Evolutionary conservation across 2,329 filamentous ascomycete genomes (phyloP).

Genomic region (Penicillium vulpinum): DNA sequence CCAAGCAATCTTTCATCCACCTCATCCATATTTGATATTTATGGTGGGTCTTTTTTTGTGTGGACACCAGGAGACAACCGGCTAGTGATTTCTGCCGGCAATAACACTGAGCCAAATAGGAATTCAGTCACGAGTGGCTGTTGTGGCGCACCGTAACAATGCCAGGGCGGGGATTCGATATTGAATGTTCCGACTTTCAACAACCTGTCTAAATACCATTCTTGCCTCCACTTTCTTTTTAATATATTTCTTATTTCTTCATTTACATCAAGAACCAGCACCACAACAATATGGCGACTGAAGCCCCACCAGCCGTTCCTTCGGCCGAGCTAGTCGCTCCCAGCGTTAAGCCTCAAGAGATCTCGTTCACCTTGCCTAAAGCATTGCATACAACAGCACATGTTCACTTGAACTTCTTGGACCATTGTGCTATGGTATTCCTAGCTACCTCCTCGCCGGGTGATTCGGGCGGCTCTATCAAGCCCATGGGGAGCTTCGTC

Average conservation of each 20-base stretch:
- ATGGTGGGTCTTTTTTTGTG: background rate
- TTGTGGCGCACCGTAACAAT: background rate
- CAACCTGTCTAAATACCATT: background rate
- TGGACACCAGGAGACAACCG: background rate
- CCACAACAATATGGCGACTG: slow-evolving; percentile 16
- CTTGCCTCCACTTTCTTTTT: background rate
- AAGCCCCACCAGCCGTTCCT: slow-evolving; percentile 12
- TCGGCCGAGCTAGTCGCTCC: slow-evolving; percentile 24
- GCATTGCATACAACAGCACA: slow-evolving; percentile 59
- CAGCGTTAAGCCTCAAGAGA: slow-evolving; percentile 49
- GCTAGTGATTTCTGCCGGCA: background rate
- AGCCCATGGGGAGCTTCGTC: slow-evolving; percentile 81
- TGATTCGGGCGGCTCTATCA: slow-evolving; percentile 38
- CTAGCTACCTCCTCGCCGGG: slow-evolving; percentile 56
- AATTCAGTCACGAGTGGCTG: background rate
- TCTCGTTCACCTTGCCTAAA: slow-evolving; percentile 59
- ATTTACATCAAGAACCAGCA: background rate
- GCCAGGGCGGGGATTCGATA: background rate
- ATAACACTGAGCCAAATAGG: background rate
- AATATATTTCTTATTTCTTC: background rate
- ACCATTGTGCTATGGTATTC: slow-evolving; percentile 57
- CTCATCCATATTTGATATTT: background rate
- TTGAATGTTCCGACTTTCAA: background rate
- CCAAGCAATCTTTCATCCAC: too few relatives aligned
- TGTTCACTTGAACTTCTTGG: slow-evolving; percentile 57